Evolutionary conservation across 2,329 filamentous ascomycete genomes (phyloP), one percentile per base, ranked within the genome.

Genomic region (Rasamsonia emersonii): DNA sequence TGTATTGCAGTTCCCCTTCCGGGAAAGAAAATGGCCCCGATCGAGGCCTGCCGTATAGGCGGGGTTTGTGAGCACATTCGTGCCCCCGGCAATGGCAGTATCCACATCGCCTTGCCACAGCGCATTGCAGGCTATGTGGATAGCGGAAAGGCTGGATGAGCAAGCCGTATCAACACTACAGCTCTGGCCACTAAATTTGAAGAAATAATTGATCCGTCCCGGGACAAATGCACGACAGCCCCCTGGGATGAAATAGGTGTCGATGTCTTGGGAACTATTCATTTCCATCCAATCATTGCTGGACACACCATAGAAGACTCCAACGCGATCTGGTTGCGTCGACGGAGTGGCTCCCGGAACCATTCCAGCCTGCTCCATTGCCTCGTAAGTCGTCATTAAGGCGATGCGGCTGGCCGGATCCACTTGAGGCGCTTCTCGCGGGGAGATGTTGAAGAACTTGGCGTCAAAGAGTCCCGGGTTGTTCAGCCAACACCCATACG

Each of bases 381-480:
- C 82, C 51, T 86, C 82, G 48, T 84, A 86, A 1, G 80, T 80
- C 2, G 80, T 85, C 11, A 77, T 73, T 20, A 88, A 60, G 3
- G 79, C 77, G 43, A 86, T 67, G 47, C 82, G 71, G 51, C 84
- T 81, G 75, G 83, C 83, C 0, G 82, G 82, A 53, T 86, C 82
- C 2, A 79, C 85, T 51, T 85, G 79, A 33, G 73, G 72, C 18
- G 82, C 82, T 58, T 86, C 81, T 45, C 80, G 73, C 8, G 81
- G 80, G 18, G 80, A 85, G 39, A 61, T 55, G 30, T 59, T 51
- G 46, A 62, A 62, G 40, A 62, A 60, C 0, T 37, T 33, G 4
- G 50, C 39, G 38, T 62, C 57, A 25, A 62, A 61, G 4, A 46
- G 18, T 2, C 48, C 54, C 0, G 58, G 55, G 9, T 54, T 38